Evolutionary conservation across 345 rosid genomes (phyloP), one percentile per base, ranked within the genome.

Genomic region (Bruguiera gymnorhiza): DNA sequence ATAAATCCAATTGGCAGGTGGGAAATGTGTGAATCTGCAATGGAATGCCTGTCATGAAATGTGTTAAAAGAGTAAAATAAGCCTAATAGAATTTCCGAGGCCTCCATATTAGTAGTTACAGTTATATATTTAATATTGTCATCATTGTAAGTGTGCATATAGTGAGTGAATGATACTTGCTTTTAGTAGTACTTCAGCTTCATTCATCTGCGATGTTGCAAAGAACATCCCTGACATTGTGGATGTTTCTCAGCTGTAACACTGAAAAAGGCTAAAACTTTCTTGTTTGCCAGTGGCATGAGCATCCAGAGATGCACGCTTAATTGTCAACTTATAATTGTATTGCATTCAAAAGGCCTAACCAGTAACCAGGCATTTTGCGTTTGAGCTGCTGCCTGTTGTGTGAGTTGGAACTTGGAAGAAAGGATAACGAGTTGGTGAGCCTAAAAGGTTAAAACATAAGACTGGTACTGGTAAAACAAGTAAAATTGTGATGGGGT

Each of bases 131-230:
- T 63, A 60, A 31, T 52, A 6, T 71, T 59, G 54, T 62, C 67
- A 27, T 68, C 74, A 75, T 31, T 70, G 76, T 60, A 81, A 85
- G 67, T 81, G 83, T 83, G 72, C 57, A 80, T 84, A 73, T 65
- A 31, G 63, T 65, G 37, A 61, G 52, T 66, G 62, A 62, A 63
- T 30, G 74, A n/a, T 68, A 55, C 37, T 31, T 61, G 58, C 36
- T 32, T 32, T 61, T 8, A 31, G 32, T 29, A 54, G 21, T 54
- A 2, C 58, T 46, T 63, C 8, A 29, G 34, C n/a, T 53, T 54
- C 36, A 13, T 13, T 55, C 9, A 8, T 27, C 60, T 8, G 60
- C 4, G 60, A 21, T 23, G 50, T 15, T 8, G 60, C 60, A 24
- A 56, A 3, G 6, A 27, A 6, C 60, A 56, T 24, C 60, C 29